These are phyloP conservation scores for Botrytis sinoallii DNA, from an alignment of 2,329 filamentous ascomycete genomes.

Conservation along the genomic window DNA sequence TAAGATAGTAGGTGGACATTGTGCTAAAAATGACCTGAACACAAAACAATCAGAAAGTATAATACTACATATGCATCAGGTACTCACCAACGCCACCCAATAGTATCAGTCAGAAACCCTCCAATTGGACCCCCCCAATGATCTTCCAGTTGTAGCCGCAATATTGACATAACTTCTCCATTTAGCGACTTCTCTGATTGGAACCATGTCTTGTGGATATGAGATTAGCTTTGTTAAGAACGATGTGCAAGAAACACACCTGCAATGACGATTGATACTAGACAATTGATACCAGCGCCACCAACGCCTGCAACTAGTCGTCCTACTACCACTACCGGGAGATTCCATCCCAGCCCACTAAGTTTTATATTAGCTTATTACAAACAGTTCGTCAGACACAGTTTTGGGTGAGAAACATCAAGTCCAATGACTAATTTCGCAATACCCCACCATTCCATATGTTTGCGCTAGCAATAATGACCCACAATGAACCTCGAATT, in stretches of 20 bases:
- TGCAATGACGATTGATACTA: slow-evolving; percentile 52
- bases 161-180: slow-evolving; percentile 55
- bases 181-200: slow-evolving; percentile 49
- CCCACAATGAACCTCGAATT: background rate
- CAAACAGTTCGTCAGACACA: background rate
- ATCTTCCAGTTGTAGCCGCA: slow-evolving; percentile 49
- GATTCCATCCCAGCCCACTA: slow-evolving; percentile 46
- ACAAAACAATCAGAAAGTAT: background rate
- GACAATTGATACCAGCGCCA: slow-evolving; percentile 48
- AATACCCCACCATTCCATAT: background rate
- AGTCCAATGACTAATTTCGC: background rate
- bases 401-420: background rate
- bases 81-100: slow-evolving; percentile 63
- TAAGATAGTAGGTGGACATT: slow-evolving; percentile 52
- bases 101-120: slow-evolving; percentile 54
- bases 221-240: background rate
- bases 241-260: slow-evolving; percentile 36
- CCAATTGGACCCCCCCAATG: slow-evolving; percentile 54
- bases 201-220: slow-evolving; percentile 45
- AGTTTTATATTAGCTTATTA: background rate
- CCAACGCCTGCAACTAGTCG: slow-evolving; percentile 52
- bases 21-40: slow-evolving; percentile 51
- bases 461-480: background rate
- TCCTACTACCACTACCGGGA: slow-evolving; percentile 50
- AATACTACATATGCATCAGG: background rate